Conservation (phyloP, 2,329 filamentous ascomycete genomes). For the Ceratocystis lukuohia region DNA sequence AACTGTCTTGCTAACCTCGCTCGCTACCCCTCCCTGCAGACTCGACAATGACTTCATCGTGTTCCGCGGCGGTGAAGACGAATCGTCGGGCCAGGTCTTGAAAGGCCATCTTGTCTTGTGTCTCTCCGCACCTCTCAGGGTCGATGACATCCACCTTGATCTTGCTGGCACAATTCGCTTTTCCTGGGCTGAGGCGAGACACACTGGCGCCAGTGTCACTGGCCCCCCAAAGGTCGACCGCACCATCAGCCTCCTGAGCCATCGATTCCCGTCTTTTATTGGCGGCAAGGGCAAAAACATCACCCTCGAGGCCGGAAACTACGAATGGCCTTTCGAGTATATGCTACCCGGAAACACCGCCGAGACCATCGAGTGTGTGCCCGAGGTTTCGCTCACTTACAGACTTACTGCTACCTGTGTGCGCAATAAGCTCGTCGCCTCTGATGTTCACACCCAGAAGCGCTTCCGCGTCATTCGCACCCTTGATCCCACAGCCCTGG, state of each 20-base stretch:
- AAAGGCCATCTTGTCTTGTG: constrained; percentile 64
- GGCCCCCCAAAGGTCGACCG: constrained; percentile 42
- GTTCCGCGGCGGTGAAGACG: constrained; percentile 60
- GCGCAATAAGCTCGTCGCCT: constrained; percentile 64
- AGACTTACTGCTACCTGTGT: constrained; percentile 81
- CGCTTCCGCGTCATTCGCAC: constrained; percentile 66
- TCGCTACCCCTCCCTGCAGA: constrained; percentile 31
- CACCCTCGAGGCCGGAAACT: constrained; percentile 57
- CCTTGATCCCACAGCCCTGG: constrained; percentile 59
- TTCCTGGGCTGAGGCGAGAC: constrained; percentile 16
- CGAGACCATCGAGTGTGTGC: constrained; percentile 83
- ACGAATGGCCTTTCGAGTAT: constrained; percentile 70
- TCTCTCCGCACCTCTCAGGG: constrained; percentile 51
- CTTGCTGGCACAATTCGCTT: constrained; percentile 57
- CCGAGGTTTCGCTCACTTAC: constrained; percentile 78
- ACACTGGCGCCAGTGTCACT: constrained; percentile 13
- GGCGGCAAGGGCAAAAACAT: constrained; percentile 42
- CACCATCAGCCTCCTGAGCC: constrained; percentile 47
- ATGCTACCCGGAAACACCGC: constrained; percentile 57
- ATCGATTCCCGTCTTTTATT: constrained; percentile 56
- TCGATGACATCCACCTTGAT: constrained; percentile 61
- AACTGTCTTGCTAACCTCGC: not conserved
- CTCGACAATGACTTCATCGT: constrained; percentile 69
- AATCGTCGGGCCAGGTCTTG: constrained; percentile 61
- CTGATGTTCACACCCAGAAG: constrained; percentile 71